Evolutionary conservation across 257 asterid genomes (phyloP), one percentile per base, ranked within the genome.

Genomic region (Coffea canephora): DNA sequence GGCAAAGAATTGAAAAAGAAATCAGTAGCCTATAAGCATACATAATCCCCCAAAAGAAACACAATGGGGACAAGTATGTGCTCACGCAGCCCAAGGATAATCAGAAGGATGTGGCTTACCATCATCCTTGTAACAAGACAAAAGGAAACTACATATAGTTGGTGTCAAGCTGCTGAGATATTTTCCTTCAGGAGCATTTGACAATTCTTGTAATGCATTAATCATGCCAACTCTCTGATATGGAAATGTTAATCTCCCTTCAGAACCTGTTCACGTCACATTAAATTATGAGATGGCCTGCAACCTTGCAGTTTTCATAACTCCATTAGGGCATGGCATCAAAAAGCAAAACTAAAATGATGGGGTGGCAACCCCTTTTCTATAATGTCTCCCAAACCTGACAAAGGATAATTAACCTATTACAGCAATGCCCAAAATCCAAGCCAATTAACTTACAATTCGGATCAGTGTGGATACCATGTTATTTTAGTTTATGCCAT

Each of bases 161-260:
- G 88, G 91, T 73, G 96, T 88, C 91, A 96, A 80, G 89, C 87
- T 89, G 85, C 83, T 90, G 82, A 92, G 86, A 84, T 90, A 90
- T 91, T 88, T 96, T 85, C 99, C 99, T 82, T 93, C 98, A n/a
- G 98, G 92, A 78, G 98, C 97, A 80, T 78, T 83, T 12, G 98
- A 87, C 79, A 96, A 81, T 84, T 92, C 98, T 82, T 84, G 91
- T 83, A 96, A 82, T 65, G 97, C 94, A 83, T 84, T 91, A 76
- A 90, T 80, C 96, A 92, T 90, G 75, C 98, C 98, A 85, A 90
- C 91, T 83, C 97, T 88, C 91, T 96, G 99, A 87, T 96, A 96
- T 76, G 99, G 97, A 90, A 89, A 94, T 77, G 98, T 89, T 89
- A 96, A 93, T 77, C 98, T 90, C 82, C 99, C 99, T 91, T 96